A percentile compares a stretch with the other conserved stretches of the same genome.
These are phyloP conservation scores for Nakazawaea peltata DNA, from an alignment of 805 yeast species.

Conservation along the genomic window DNA sequence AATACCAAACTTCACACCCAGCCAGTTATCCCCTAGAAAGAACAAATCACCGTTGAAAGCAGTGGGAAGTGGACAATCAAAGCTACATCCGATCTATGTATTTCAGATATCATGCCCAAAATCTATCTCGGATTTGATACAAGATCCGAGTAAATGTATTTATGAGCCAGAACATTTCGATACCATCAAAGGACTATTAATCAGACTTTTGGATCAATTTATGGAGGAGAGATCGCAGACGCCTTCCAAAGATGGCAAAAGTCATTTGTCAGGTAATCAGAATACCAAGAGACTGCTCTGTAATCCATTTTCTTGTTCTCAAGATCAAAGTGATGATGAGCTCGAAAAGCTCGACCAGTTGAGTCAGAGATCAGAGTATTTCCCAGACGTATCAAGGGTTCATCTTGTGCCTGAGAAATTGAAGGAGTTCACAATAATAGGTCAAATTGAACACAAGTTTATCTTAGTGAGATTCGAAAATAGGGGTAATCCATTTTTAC, in stretches of 20 bases:
- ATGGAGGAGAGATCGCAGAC: no score
- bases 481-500: slow-evolving; percentile 15
- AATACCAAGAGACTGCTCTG: background rate
- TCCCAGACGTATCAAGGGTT: slow-evolving; percentile 7
- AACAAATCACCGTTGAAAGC: slow-evolving; percentile 14
- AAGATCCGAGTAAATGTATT: slow-evolving; percentile 30
- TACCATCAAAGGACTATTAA: slow-evolving; percentile 22
- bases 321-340: no score
- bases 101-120: slow-evolving; percentile 22
- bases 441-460: slow-evolving; percentile 60
- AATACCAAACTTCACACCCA: slow-evolving; percentile 12
- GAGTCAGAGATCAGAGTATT: slow-evolving; percentile 8
- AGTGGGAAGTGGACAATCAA: slow-evolving; percentile 24
- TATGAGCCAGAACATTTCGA: slow-evolving; percentile 17
- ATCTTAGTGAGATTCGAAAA: slow-evolving; percentile 33
- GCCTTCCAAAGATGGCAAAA: no score
- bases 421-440: slow-evolving; percentile 25
- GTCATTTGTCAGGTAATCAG: no score
- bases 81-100: slow-evolving; percentile 30
- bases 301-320: no score
- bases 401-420: slow-evolving; percentile 17
- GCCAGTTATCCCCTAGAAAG: slow-evolving; percentile 13
- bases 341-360: slow-evolving; percentile 1
- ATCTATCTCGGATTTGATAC: slow-evolving; percentile 27
- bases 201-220: slow-evolving; percentile 22